Percentiles rank a stretch among this genome's conserved stretches.
Evolutionary conservation across 2,329 filamentous ascomycete genomes (phyloP).

Genomic region (Chaetoscypha palmicola): DNA sequence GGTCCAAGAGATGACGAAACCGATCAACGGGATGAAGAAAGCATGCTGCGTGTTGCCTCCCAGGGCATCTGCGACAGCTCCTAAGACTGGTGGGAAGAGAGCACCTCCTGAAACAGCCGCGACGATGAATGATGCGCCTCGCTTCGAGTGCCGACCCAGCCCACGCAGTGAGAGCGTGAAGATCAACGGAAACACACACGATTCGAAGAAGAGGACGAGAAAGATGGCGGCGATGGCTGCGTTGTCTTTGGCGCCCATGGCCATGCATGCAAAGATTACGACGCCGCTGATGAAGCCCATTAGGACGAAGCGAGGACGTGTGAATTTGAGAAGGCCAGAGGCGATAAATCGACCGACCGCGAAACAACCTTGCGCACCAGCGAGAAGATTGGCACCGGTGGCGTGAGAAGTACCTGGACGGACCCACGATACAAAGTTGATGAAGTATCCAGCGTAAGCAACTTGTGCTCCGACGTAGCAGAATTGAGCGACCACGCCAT

Average conservation of each 20-base stretch:
- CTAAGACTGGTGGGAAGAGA: conserved; percentile 22
- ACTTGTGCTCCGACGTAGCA: conserved; percentile 56
- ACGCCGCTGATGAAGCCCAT: conserved; percentile 56
- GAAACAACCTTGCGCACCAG: conserved; percentile 67
- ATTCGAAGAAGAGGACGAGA: conserved; percentile 68
- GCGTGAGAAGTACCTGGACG: conserved; percentile 37
- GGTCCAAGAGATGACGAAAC: conserved; percentile 17
- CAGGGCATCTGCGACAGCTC: conserved; percentile 18
- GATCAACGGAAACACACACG: conserved; percentile 75
- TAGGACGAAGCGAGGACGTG: conserved; percentile 61
- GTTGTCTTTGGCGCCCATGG: conserved; percentile 34
- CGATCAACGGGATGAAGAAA: conserved; percentile 24
- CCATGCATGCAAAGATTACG: conserved; percentile 43
- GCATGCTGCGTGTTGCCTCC: conserved; percentile 21
- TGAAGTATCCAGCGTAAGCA: conserved; percentile 48
- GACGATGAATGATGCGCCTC: conserved; percentile 71
- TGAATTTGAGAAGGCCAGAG: conserved; percentile 51
- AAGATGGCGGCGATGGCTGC: conserved; percentile 54
- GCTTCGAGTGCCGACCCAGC: conserved; percentile 71
- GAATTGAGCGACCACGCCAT: conserved; percentile 71
- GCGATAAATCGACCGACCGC: conserved; percentile 66
- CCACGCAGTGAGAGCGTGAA: conserved; percentile 74
- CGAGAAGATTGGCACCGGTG: conserved; percentile 57
- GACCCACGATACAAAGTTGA: conserved; percentile 43
- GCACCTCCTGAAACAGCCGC: conserved; percentile 25